Evolutionary conservation across 169 alveolate genomes (phyloP).

Genomic region (Cyclospora cayetanensis): DNA sequence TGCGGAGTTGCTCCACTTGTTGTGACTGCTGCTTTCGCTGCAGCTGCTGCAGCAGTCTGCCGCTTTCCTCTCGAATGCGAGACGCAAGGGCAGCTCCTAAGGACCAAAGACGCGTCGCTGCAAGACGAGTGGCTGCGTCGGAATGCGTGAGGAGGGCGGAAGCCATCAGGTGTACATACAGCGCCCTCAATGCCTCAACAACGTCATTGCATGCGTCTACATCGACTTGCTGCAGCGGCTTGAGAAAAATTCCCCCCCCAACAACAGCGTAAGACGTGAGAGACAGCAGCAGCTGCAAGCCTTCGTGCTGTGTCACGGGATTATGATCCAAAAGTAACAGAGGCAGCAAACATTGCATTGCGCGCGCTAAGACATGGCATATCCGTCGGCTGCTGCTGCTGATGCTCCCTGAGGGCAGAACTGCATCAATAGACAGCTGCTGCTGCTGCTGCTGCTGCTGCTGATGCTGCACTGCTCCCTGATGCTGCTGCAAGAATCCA

Average conservation of each 20-base stretch:
- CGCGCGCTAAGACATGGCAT: constrained; percentile 9
- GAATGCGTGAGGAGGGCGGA: constrained; percentile 12
- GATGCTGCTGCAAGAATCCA: not conserved
- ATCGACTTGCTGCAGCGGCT: constrained; percentile 51
- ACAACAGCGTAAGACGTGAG: not conserved
- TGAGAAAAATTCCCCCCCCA: not conserved
- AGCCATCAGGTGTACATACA: constrained; percentile 52
- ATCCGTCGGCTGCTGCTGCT: constrained; percentile 36
- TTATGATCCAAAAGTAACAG: constrained; percentile 47
- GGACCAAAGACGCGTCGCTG: constrained; percentile 25
- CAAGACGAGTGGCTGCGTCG: not conserved
- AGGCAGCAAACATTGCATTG: constrained; percentile 21
- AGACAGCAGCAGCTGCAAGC: constrained; percentile 38
- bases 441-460: too few relatives aligned
- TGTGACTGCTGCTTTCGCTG: not conserved
- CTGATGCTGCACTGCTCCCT: too few relatives aligned
- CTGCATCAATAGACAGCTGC: too few relatives aligned
- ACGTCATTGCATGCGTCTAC: constrained; percentile 9
- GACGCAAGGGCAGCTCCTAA: constrained; percentile 49
- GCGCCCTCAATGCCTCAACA: constrained; percentile 14
- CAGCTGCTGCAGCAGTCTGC: constrained; percentile 32
- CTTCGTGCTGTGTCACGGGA: constrained; percentile 17
- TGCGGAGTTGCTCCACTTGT: constrained; percentile 13
- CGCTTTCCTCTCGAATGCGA: not conserved
- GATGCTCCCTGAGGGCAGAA: not conserved